These are phyloP conservation scores for Coemansia sp. DNA, from an alignment of 192 early-diverging fungal species.

Conservation along the genomic window DNA sequence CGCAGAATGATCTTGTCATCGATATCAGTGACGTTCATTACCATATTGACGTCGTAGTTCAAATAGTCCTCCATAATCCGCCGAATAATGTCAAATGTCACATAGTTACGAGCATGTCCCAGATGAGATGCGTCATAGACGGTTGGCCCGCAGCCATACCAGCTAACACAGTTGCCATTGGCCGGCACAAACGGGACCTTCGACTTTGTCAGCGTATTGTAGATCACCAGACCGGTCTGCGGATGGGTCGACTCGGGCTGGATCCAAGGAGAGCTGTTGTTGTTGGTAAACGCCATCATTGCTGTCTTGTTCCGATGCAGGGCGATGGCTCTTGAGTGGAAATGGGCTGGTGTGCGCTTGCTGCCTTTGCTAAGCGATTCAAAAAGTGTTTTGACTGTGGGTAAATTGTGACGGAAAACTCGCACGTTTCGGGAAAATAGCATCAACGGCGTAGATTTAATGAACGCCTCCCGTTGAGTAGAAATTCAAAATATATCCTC, in stretches of 20 bases:
- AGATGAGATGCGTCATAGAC: constrained; percentile 96
- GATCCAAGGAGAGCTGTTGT: constrained; percentile 39
- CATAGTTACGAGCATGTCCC: constrained; percentile 94
- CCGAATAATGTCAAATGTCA: constrained; percentile 90
- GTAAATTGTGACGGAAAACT: not conserved
- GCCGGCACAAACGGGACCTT: constrained; percentile 91
- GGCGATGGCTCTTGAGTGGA: not conserved
- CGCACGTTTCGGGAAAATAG: not conserved
- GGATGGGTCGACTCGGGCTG: constrained; percentile 41
- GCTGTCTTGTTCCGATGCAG: not conserved
- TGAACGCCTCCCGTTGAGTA: not conserved
- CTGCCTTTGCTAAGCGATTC: not conserved
- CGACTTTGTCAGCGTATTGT: constrained; percentile 85
- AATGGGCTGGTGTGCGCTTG: not conserved
- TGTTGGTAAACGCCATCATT: constrained; percentile 40
- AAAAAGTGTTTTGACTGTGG: not conserved
- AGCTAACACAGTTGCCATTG: constrained; percentile 78
- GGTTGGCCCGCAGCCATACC: constrained; percentile 99
- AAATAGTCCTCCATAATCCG: constrained; percentile 95
- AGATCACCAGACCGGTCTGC: constrained; percentile 54
- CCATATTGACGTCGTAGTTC: constrained; percentile 87
- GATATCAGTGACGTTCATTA: constrained; percentile 98
- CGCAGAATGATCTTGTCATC: constrained; percentile 98
- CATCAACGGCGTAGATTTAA: not conserved
- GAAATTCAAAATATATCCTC: too few relatives aligned